These are phyloP conservation scores for Solanum rostratum DNA, from an alignment of 257 asterid species.

Conservation along the genomic window DNA sequence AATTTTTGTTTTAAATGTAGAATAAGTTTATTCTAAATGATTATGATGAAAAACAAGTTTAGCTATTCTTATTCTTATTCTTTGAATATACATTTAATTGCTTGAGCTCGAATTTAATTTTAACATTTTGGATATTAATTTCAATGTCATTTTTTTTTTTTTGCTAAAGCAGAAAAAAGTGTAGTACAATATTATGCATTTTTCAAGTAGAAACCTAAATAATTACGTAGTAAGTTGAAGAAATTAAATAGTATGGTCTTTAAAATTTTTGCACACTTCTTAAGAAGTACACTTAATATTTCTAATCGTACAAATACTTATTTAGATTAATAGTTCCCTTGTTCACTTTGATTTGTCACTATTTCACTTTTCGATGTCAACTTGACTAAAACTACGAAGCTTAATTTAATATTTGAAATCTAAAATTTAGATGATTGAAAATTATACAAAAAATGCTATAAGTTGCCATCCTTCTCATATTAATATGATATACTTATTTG, in stretches of 20 bases:
- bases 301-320: neutral
- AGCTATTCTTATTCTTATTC: neutral
- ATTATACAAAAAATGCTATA: no score
- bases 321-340: neutral
- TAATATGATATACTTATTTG: no score
- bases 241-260: neutral
- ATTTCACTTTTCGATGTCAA: no score
- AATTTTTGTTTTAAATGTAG: neutral
- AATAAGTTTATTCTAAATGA: neutral
- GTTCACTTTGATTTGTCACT: no score
- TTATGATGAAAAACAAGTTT: neutral
- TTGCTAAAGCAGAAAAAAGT: neutral
- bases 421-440: no score
- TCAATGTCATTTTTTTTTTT: neutral
- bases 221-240: neutral
- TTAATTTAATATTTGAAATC: no score
- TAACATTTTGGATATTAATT: neutral
- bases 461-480: no score
- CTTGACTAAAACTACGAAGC: no score
- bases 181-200: neutral
- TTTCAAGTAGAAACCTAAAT: neutral
- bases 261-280: neutral
- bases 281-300: neutral
- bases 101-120: neutral
- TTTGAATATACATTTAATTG: neutral